A percentile compares a stretch with the other conserved stretches of the same genome.
phyloP scores from a whole-genome alignment of 2,329 filamentous ascomycete genomes.

The Colletotrichum ledebouriae region DNA sequence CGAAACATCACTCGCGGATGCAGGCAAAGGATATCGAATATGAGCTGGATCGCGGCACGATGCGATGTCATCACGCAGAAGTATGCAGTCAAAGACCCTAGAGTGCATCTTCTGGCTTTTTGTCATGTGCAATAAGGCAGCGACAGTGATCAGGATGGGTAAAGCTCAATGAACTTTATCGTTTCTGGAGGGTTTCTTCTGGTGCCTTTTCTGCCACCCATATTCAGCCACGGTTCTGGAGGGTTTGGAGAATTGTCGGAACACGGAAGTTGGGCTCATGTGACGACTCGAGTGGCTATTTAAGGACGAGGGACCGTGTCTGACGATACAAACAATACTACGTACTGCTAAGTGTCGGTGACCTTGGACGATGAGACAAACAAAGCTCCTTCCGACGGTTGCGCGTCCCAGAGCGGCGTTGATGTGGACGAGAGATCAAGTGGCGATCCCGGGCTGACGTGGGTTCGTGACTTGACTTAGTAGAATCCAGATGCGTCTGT shows the following conservation, averaged over 20 bases:
- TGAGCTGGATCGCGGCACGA: neutral
- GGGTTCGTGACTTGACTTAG: neutral
- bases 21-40: neutral
- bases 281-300: conserved; percentile 8
- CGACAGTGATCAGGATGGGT: neutral
- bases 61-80: neutral
- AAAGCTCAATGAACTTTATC: conserved; percentile 4
- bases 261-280: neutral
- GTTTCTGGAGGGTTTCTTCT: neutral
- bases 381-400: neutral
- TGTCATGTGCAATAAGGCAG: neutral
- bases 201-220: no score
- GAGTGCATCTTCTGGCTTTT: neutral
- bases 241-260: neutral
- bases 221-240: neutral
- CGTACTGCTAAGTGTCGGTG: neutral
- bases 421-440: neutral
- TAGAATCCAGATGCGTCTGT: neutral
- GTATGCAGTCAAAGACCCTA: neutral
- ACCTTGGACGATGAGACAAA: conserved; percentile 24
- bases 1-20: no score
- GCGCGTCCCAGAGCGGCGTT: neutral
- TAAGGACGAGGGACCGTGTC: neutral
- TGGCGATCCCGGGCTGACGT: neutral
- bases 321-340: neutral